Conservation (phyloP, 352 stramenopile genomes). For the Phytophthora cactorum region DNA sequence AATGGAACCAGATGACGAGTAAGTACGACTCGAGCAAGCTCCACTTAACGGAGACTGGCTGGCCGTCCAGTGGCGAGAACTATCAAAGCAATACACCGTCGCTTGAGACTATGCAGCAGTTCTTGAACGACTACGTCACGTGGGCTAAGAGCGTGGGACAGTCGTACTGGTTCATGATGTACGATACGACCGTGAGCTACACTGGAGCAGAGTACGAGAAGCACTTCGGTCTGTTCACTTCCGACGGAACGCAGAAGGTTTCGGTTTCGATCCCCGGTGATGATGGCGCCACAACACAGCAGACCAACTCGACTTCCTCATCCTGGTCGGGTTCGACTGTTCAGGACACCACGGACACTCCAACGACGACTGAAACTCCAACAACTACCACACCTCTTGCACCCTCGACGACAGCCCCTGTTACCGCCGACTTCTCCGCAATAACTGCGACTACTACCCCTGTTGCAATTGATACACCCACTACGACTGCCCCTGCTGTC, state of each 20-base stretch:
- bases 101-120: constrained; percentile 47
- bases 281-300: background rate
- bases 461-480: background rate
- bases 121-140: constrained; percentile 50
- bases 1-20: constrained; percentile 52
- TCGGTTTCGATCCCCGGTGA: constrained; percentile 42
- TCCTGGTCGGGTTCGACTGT: constrained; percentile 4
- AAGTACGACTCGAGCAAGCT: constrained; percentile 55
- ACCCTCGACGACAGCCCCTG: background rate
- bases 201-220: constrained; percentile 57
- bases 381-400: background rate
- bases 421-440: background rate
- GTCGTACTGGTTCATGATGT: constrained; percentile 78
- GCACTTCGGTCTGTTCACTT: constrained; percentile 59
- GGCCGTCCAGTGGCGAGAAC: constrained; percentile 47
- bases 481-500: constrained; percentile 1
- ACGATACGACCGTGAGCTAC: constrained; percentile 58
- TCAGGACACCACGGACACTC: constrained; percentile 12
- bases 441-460: background rate
- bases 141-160: constrained; percentile 41
- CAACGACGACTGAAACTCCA: background rate
- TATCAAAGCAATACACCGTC: constrained; percentile 48
- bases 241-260: constrained; percentile 44
- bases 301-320: constrained; percentile 23
- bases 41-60: constrained; percentile 65